Base-by-base conservation (phyloP, 2,329 filamentous ascomycete genomes). In the Monilinia vaccinii-corymbosi region DNA sequence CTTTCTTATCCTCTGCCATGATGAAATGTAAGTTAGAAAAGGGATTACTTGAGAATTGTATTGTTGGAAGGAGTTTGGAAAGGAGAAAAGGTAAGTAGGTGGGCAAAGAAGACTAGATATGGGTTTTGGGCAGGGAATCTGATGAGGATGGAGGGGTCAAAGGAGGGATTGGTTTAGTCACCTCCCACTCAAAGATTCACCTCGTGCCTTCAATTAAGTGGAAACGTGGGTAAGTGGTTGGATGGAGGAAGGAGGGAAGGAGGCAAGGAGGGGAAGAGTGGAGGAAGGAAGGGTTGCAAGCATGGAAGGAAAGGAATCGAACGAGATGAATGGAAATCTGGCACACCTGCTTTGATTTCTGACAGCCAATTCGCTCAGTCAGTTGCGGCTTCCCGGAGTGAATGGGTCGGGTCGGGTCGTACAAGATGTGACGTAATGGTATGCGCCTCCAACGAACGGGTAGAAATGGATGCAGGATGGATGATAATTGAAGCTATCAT, bases 1-100 rank as follows among this genome's bases (percentile, higher is more conserved):
- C 25, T 44, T 31, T 32, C 16, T 38, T 44, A 23, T 53, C 53
- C 40, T 59, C 56, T 59, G 56, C 56, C 56, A 59, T 59, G 48
- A 45, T 45, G 36, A 53, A 58, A 36, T 25, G 49, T 59, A 32
- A 59, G 56, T 36, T n/a, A n/a, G n/a, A 36, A 36, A 34, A n/a
- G 11, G 13, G 14, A 18, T 28, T 25, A 31, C 14, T 8, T 53
- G 7, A 11, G 14, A 28, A 34, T 36, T 3, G 28, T 45, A 21
- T 25, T 36, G 18, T 25, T 36, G 18, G 14, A 38, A 25, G 40
- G 25, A n/a, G 25, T 56, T 18, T 13, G 7, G 18, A 4, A 1
- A 53, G 25, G 21, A 16, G 31, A 11, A 42, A n/a, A 6, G 8
- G 3, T 18, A 51, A 25, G 4, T 18, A 53, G 16, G 9, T 4